Evolutionary conservation across 371 early-diverging fungal genomes (phyloP), one percentile per base, ranked within the genome.

Genomic region (Syncephalastrum sp.): DNA sequence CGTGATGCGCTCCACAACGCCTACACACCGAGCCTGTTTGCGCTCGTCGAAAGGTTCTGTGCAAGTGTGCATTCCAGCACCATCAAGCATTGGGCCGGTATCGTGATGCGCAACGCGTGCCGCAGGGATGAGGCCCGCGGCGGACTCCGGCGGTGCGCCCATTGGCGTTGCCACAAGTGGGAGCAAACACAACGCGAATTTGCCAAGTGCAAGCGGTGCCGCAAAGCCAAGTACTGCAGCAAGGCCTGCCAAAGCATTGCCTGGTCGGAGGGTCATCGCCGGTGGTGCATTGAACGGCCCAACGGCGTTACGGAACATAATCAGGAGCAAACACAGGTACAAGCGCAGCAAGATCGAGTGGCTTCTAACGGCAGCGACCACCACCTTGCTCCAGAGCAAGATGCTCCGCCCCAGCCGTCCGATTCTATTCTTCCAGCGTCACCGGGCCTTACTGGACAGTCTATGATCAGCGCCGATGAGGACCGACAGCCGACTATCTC

Each of bases 71-170:
- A 87, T 56, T 82, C 86, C 8, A 61, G 73, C 24, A 81, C 84
- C 50, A 82, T 90, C 56, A 85, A 81, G 47, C 83, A 84, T 53
- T 90, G 91, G 91, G 88, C 91, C 5, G 79, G 83, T 3, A 84
- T 87, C 13, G 85, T 88, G 54, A 90, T 90, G 91, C 82, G 89
- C 61, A 90, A 90, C 63, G 82, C 83, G 50, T 90, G 88, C 63
- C 82, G 88, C 45, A 88, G 85, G 52, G 89, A 90, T 63, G 89
- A 89, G 56, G 57, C 77, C 41, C 82, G 81, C 24, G 80, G 83
- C 52, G 87, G 86, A 38, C 75, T 88, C 33, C 82, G 89, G 27
- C 88, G 85, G 57, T 90, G 91, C 61, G 86, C 89, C 16, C 79
- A 87, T 55, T 81, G 86, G 60, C 77, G 79, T 49, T 90, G 91